Conservation (phyloP, 129 eudicot genomes). For the Centrapalus pauciflorus region DNA sequence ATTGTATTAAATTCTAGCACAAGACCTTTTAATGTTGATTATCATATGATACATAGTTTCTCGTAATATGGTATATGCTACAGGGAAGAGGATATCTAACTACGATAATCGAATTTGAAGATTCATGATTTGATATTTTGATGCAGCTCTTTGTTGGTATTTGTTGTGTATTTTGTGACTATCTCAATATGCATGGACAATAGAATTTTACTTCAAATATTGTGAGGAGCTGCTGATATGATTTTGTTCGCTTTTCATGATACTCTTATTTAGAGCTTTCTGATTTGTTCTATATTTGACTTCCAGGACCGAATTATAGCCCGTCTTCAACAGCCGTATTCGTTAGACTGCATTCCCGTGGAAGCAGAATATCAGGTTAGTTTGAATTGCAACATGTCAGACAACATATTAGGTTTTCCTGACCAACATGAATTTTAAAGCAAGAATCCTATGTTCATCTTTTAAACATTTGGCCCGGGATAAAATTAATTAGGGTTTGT, state of each 20-base stretch:
- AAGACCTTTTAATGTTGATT: background rate
- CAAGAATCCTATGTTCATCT: background rate
- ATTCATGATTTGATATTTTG: no score
- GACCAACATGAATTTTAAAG: no score
- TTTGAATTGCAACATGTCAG: background rate
- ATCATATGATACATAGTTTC: background rate
- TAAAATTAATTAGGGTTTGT: no score
- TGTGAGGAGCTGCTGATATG: no score
- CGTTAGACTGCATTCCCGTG: slow-evolving; percentile 93
- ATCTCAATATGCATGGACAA: no score
- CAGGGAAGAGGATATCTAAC: background rate
- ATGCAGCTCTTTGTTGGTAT: no score
- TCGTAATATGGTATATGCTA: background rate
- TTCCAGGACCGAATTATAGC: slow-evolving; percentile 92
- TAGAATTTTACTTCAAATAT: no score
- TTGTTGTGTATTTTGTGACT: no score
- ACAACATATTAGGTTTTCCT: no score
- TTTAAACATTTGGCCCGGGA: no score
- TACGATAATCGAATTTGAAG: no score
- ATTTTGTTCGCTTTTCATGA: background rate
- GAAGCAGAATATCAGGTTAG: slow-evolving; percentile 95
- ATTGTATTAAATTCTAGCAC: background rate
- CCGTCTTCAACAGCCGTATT: slow-evolving; percentile 97
- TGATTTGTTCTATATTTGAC: slow-evolving; percentile 6
- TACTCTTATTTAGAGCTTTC: background rate